Percentiles rank a stretch among this genome's conserved stretches.
phyloP scores from a whole-genome alignment of 2,329 filamentous ascomycete species.

The Sporothrix inflata region DNA sequence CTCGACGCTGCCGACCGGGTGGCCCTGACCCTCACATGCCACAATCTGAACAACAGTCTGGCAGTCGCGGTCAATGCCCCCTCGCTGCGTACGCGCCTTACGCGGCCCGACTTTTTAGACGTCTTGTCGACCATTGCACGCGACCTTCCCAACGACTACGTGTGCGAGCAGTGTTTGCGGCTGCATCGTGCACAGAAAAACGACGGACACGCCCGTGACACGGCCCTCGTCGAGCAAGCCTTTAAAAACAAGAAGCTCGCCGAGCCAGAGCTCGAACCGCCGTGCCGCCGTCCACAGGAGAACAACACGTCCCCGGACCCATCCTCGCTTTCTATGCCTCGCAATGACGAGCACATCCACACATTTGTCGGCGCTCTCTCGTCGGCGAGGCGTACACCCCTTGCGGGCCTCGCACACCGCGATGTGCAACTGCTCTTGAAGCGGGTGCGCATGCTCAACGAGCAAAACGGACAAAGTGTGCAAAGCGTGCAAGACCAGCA shows the following conservation, averaged over 20 bases:
- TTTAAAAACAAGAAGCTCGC: neutral
- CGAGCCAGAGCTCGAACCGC: neutral
- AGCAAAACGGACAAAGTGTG: too few species aligned
- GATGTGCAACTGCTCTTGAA: slow-evolving; percentile 3
- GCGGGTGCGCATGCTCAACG: neutral
- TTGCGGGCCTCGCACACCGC: neutral
- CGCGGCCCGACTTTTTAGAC: too few species aligned
- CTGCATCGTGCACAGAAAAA: neutral
- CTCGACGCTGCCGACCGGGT: too few species aligned
- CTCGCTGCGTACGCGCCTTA: too few species aligned
- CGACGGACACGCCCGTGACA: neutral
- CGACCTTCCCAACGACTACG: neutral
- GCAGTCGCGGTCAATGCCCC: too few species aligned
- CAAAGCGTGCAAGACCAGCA: too few species aligned
- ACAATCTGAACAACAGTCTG: too few species aligned
- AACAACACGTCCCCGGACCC: too few species aligned
- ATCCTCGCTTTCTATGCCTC: too few species aligned
- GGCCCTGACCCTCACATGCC: too few species aligned
- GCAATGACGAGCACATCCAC: neutral
- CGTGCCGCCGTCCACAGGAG: neutral
- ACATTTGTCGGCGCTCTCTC: neutral
- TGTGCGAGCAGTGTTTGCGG: neutral
- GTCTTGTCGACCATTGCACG: neutral
- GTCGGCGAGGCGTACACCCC: neutral
- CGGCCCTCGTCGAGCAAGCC: neutral